phyloP scores from a whole-genome alignment of 2,329 filamentous ascomycete species.

The Bisporella sp. region DNA sequence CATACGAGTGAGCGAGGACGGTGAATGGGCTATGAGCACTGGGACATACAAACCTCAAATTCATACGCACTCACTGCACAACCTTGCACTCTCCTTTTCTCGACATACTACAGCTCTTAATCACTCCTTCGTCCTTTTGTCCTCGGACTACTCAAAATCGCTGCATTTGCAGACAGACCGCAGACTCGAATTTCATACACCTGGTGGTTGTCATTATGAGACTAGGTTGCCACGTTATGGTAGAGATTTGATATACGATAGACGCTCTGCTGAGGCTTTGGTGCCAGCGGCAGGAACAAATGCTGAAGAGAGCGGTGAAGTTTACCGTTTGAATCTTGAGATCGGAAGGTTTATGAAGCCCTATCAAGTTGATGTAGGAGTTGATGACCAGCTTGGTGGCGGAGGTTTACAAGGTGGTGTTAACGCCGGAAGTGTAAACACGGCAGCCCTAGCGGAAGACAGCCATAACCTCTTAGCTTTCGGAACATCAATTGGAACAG shows the following conservation, averaged over 20 bases:
- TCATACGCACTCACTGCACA: conserved; percentile 89
- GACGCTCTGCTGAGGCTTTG: conserved; percentile 73
- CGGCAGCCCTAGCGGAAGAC: conserved; percentile 76
- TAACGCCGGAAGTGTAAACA: conserved; percentile 78
- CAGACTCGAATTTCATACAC: conserved; percentile 87
- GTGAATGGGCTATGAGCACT: conserved; percentile 94
- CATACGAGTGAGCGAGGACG: conserved; percentile 86
- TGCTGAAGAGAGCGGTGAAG: conserved; percentile 78
- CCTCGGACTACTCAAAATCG: conserved; percentile 88
- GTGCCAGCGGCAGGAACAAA: conserved; percentile 85
- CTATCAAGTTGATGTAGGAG: conserved; percentile 84
- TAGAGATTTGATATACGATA: conserved; percentile 80
- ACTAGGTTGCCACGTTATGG: conserved; percentile 91
- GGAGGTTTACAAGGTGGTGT: conserved; percentile 82
- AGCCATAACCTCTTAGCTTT: conserved; percentile 90
- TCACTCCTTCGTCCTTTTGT: conserved; percentile 82
- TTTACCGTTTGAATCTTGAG: conserved; percentile 88
- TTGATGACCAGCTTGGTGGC: conserved; percentile 65
- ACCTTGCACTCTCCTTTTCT: conserved; percentile 87
- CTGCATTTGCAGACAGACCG: conserved; percentile 90
- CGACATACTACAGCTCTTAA: conserved; percentile 90
- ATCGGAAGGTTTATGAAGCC: conserved; percentile 89
- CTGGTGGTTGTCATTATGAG: conserved; percentile 78
- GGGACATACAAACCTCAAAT: conserved; percentile 76
- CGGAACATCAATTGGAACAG: conserved; percentile 88